A percentile compares a stretch with the other conserved stretches of the same genome.
phyloP scores from a whole-genome alignment of 164 flowering plant species.

The Berberis vulgaris region DNA sequence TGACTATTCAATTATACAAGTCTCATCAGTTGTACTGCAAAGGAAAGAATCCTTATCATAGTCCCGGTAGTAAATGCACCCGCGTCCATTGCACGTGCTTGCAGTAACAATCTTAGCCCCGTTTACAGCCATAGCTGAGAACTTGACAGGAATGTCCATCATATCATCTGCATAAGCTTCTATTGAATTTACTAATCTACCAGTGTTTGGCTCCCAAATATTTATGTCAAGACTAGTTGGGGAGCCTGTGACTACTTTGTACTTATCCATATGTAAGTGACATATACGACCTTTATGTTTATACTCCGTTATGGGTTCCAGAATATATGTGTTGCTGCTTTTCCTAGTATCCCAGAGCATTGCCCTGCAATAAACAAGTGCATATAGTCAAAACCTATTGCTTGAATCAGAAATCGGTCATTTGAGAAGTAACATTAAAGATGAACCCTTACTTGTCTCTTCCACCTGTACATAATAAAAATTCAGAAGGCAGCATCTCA shows the following conservation, averaged over 20 bases:
- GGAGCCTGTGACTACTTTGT: slow-evolving; percentile 56
- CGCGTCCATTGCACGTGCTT: slow-evolving; percentile 12
- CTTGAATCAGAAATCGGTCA: not conserved
- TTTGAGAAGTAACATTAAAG: not conserved
- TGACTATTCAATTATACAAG: not conserved
- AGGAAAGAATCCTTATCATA: slow-evolving; percentile 30
- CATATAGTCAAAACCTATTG: not conserved
- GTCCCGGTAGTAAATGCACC: slow-evolving; percentile 30
- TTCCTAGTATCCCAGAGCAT: slow-evolving; percentile 65
- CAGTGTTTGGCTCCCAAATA: slow-evolving; percentile 53
- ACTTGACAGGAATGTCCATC: slow-evolving; percentile 15
- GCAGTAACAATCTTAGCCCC: slow-evolving; percentile 45
- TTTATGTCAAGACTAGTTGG: slow-evolving; percentile 26
- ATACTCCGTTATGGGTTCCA: slow-evolving; percentile 37
- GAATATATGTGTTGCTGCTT: slow-evolving; percentile 16
- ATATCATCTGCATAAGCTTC: slow-evolving; percentile 9
- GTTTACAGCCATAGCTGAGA: slow-evolving; percentile 53
- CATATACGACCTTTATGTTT: slow-evolving; percentile 47
- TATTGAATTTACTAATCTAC: slow-evolving; percentile 33
- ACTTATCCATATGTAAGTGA: slow-evolving; percentile 46
- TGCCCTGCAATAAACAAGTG: slow-evolving; percentile 33
- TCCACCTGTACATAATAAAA: slow-evolving; percentile 52
- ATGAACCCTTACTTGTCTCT: slow-evolving; percentile 33
- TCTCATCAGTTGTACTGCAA: slow-evolving; percentile 11
- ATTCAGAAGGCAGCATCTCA: slow-evolving; percentile 44